phyloP scores from a whole-genome alignment of 192 early-diverging fungal species.

The Geranomyces michiganensis region DNA sequence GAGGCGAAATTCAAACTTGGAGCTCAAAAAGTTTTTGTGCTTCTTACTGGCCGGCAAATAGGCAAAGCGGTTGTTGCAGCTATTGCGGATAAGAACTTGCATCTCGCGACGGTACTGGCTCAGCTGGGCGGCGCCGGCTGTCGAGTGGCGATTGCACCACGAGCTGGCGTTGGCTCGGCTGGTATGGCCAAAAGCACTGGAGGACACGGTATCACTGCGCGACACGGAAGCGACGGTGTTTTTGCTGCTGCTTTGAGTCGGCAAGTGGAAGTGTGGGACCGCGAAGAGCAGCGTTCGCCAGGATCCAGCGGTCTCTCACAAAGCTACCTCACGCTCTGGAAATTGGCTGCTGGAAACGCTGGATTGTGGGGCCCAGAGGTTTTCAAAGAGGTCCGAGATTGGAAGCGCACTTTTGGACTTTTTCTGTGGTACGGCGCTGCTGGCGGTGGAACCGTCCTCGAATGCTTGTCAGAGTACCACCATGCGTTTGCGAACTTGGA shows the following conservation, averaged over 20 bases:
- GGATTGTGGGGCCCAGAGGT: constrained; percentile 39
- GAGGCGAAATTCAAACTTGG: constrained; percentile 35
- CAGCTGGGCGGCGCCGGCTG: constrained; percentile 71
- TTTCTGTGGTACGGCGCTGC: constrained; percentile 59
- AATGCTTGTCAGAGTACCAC: constrained; percentile 46
- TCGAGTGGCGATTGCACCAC: not conserved
- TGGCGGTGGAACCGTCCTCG: constrained; percentile 37
- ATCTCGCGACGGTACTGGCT: constrained; percentile 75
- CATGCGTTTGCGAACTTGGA: constrained; percentile 15
- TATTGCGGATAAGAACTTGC: constrained; percentile 64
- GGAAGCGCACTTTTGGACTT: constrained; percentile 54
- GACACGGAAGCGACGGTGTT: constrained; percentile 27
- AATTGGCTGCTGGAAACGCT: constrained; percentile 42
- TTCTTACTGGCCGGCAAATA: constrained; percentile 64
- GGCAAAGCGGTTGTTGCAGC: constrained; percentile 66
- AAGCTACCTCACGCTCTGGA: constrained; percentile 33
- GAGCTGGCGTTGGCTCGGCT: not conserved
- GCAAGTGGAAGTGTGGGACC: constrained; percentile 49
- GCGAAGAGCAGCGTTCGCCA: constrained; percentile 14
- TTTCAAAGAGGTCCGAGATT: constrained; percentile 28
- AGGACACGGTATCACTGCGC: constrained; percentile 47
- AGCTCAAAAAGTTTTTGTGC: constrained; percentile 49
- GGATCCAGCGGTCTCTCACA: no score
- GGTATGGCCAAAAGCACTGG: not conserved
- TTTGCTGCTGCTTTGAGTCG: constrained; percentile 27